These are phyloP conservation scores for Boletellus deceptivus DNA, from an alignment of 1,284 basidiomycete species.

Conservation along the genomic window DNA sequence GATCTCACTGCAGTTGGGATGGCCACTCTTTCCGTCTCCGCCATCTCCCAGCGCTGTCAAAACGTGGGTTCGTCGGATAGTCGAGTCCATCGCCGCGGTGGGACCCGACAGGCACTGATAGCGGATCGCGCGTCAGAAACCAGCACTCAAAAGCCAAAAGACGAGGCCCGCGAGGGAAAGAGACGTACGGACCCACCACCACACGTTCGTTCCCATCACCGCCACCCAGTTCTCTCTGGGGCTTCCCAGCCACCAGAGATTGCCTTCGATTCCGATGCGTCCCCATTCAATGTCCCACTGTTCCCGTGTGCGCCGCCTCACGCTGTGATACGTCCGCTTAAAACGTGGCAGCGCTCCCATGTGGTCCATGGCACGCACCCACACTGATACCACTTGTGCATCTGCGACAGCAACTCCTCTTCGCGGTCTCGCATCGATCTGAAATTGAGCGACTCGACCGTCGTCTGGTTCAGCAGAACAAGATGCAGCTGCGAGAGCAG, in stretches of 20 bases:
- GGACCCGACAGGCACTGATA: slow-evolving; percentile 65
- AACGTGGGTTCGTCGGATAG: slow-evolving; percentile 72
- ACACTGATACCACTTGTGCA: slow-evolving; percentile 48
- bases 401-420: slow-evolving; percentile 43
- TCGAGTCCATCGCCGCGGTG: slow-evolving; percentile 58
- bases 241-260: slow-evolving; percentile 83
- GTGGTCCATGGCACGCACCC: slow-evolving; percentile 38
- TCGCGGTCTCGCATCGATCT: slow-evolving; percentile 64
- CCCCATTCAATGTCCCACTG: slow-evolving; percentile 83
- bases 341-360: neutral
- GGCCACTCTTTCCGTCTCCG: slow-evolving; percentile 71
- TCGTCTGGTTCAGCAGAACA: slow-evolving; percentile 68
- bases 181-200: slow-evolving; percentile 73
- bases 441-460: slow-evolving; percentile 70
- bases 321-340: slow-evolving; percentile 37
- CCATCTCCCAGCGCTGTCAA: slow-evolving; percentile 68
- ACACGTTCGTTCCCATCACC: slow-evolving; percentile 66
- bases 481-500: slow-evolving; percentile 58
- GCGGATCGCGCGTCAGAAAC: too few species aligned
- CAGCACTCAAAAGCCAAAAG: slow-evolving; percentile 7
- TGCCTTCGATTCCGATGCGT: slow-evolving; percentile 64
- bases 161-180: slow-evolving; percentile 1
- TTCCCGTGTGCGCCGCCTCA: slow-evolving; percentile 41
- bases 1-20: slow-evolving; percentile 47
- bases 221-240: slow-evolving; percentile 63